These are phyloP conservation scores for Acacia pycnantha DNA, from an alignment of 331 rosid genomes.

Conservation along the genomic window DNA sequence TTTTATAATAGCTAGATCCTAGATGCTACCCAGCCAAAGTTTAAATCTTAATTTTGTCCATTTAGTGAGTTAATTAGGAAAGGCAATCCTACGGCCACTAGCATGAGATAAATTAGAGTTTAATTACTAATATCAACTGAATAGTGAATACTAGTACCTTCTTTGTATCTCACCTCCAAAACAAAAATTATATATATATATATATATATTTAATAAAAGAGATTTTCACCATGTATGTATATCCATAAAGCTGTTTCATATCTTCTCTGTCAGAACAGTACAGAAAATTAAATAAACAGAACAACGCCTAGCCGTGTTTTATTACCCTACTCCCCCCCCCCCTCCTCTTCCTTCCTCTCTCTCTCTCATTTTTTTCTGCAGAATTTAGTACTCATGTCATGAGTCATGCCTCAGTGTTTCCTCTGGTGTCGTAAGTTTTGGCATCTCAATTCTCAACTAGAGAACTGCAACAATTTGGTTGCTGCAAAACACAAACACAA, in stretches of 20 bases:
- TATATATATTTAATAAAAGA: too few relatives aligned
- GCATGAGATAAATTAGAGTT: too few relatives aligned
- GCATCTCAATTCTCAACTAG: conserved; percentile 33
- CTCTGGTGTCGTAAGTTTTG: conserved; percentile 25
- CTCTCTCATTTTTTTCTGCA: neutral
- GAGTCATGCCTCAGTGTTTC: neutral
- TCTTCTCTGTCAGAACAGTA: conserved; percentile 78
- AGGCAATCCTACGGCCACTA: neutral
- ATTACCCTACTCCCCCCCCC: conserved; percentile 39
- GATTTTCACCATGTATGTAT: conserved; percentile 39
- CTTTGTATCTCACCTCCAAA: neutral
- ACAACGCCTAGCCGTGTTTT: conserved; percentile 36
- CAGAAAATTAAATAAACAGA: conserved; percentile 46
- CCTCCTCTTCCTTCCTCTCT: neutral
- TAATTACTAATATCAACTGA: neutral
- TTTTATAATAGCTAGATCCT: too few relatives aligned
- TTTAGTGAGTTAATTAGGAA: too few relatives aligned
- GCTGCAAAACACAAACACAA: neutral
- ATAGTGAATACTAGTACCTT: neutral
- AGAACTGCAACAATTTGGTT: neutral
- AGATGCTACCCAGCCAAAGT: too few relatives aligned
- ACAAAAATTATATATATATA: too few relatives aligned
- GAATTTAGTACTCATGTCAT: neutral
- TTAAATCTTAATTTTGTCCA: too few relatives aligned
- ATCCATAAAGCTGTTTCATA: conserved; percentile 79